These are phyloP conservation scores for Epichloe amarillans DNA, from an alignment of 2,329 filamentous ascomycete species.

Conservation along the genomic window DNA sequence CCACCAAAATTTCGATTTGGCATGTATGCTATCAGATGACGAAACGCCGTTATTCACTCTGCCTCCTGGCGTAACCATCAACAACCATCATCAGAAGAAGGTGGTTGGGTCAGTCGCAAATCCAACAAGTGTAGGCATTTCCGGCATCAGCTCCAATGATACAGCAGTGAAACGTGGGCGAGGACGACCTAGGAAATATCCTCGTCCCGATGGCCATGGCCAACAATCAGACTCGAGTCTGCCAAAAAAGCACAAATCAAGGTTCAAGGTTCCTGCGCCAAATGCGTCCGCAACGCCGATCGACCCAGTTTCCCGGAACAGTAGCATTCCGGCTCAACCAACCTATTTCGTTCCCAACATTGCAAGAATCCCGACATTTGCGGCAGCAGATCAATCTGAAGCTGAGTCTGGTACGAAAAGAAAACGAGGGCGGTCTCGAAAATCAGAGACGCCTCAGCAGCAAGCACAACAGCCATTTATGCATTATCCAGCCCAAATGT, in stretches of 20 bases:
- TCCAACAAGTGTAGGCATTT: background rate
- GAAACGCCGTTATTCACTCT: slow-evolving; percentile 18
- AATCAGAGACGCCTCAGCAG: slow-evolving; percentile 1
- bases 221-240: background rate
- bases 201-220: background rate
- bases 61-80: background rate
- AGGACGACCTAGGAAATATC: slow-evolving; percentile 2
- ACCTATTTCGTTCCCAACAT: background rate
- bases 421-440: slow-evolving; percentile 6
- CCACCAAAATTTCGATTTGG: slow-evolving; percentile 3
- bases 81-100: background rate
- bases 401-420: background rate
- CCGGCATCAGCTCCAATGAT: background rate
- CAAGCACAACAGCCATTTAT: background rate
- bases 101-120: background rate
- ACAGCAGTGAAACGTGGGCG: background rate
- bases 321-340: background rate
- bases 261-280: background rate
- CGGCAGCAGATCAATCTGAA: background rate
- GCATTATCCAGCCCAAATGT: background rate
- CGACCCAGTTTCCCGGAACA: background rate
- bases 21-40: slow-evolving; percentile 21
- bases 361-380: background rate
- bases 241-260: background rate
- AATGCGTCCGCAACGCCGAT: background rate